Evolutionary conservation across 192 early-diverging fungal genomes (phyloP), one percentile per base, ranked within the genome.

Genomic region (Coemansia sp.): DNA sequence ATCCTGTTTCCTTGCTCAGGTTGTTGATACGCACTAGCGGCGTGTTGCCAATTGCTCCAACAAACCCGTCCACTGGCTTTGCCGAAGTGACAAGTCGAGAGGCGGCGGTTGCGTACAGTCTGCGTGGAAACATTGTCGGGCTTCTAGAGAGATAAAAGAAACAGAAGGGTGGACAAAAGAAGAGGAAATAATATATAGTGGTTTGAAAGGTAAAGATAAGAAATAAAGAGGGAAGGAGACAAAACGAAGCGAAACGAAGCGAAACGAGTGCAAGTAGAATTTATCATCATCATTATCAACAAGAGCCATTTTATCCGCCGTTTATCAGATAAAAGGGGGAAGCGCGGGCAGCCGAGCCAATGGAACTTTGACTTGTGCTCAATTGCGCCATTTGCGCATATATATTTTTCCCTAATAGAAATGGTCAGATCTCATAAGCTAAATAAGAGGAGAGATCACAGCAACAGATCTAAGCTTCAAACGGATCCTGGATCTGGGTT

Each of bases 1-100:
- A 90, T 40, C 94, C 93, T 6, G 90, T 92, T 68, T 92, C 89
- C 49, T 88, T 72, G 74, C 90, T 91, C 65, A 92, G 40, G 52
- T 73, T 83, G 68, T 86, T 86, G 63, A 94, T 82, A 18, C 88
- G 88, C 62, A 94, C 86, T 74, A 97, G 79, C 23, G 95, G 95
- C 0, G 95, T 95, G 79, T 97, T 95, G 47, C 95, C 95, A 56
- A 97, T 87, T 26, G 93, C 92, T 12, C 92, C 94, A 21, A 91
- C 68, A 65, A 97, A 90, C 0, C 92, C 92, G 58, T 89, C 69
- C 1, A 86, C 86, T 38, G 87, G 77, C 89, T 70, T 75, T 26
- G 81, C 67, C n/a, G 81, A 61, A 5, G 76, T 79, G 37, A 83
- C 57, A 40, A 68, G 56, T 12, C 79, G 79, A 23, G 79, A 43